These are phyloP conservation scores for Eryngium alpinum DNA, from an alignment of 140 eudicot genomes.

Conservation along the genomic window DNA sequence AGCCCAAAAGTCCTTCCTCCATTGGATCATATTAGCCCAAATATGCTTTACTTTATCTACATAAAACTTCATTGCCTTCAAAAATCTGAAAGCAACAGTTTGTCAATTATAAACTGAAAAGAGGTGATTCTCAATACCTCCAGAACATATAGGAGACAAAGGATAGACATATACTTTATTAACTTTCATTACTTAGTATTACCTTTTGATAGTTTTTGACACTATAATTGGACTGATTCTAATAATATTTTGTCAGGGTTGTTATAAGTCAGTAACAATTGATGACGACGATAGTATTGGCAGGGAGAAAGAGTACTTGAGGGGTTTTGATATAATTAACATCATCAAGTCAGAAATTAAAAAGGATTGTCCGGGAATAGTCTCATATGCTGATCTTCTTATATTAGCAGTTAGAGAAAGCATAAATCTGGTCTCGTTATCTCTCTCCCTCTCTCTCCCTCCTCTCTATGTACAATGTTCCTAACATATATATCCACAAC, in stretches of 20 bases:
- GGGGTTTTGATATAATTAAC: conserved; percentile 51
- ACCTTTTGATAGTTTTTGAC: background rate
- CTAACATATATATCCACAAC: no score
- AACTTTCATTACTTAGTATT: background rate
- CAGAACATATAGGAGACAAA: no score
- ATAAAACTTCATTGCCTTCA: no score
- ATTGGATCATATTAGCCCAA: no score
- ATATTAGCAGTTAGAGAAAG: conserved; percentile 78
- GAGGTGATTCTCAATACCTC: no score
- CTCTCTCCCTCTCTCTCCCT: conserved; percentile 16
- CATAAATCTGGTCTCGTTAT: conserved; percentile 50
- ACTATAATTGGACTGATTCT: background rate
- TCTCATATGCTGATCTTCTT: conserved; percentile 75
- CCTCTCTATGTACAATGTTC: conserved; percentile 20
- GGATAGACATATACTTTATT: conserved; percentile 17
- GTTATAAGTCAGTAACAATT: conserved; percentile 77
- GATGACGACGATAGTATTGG: conserved; percentile 41
- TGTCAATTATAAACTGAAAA: no score
- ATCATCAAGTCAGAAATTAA: conserved; percentile 49
- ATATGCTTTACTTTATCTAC: no score
- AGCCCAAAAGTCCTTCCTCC: no score
- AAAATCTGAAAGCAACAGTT: no score
- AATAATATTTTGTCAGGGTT: conserved; percentile 42
- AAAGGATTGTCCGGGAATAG: conserved; percentile 63
- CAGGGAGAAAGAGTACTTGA: conserved; percentile 70